Evolutionary conservation across 305 asterid genomes (phyloP).

Genomic region (Vinca major): DNA sequence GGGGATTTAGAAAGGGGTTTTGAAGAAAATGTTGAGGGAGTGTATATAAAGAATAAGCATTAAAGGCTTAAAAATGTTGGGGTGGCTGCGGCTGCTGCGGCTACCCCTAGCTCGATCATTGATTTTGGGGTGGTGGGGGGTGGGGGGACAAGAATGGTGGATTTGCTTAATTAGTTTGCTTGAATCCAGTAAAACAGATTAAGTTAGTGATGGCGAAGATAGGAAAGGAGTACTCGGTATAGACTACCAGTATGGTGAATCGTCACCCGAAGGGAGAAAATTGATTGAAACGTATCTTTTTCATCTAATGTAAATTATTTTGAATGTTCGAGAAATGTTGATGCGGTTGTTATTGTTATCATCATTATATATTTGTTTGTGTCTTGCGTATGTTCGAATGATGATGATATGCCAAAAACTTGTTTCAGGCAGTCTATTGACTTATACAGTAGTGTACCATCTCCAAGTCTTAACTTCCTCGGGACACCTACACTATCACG

Average conservation of each 20-base stretch:
- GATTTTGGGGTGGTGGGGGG: too few species aligned
- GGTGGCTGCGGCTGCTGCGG: too few species aligned
- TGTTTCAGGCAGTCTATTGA: slow-evolving; percentile 82
- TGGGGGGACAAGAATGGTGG: background rate
- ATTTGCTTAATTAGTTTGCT: slow-evolving; percentile 1
- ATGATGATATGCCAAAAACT: slow-evolving; percentile 7
- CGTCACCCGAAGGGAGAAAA: background rate
- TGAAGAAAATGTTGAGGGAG: too few species aligned
- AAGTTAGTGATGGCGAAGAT: background rate
- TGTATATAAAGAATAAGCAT: too few species aligned
- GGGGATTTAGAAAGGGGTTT: too few species aligned
- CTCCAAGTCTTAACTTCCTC: slow-evolving; percentile 71
- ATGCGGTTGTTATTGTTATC: background rate
- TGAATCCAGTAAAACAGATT: background rate
- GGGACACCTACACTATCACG: slow-evolving; percentile 62
- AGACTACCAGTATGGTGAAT: background rate
- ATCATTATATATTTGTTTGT: background rate
- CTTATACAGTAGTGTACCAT: slow-evolving; percentile 78
- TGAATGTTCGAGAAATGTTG: too few species aligned
- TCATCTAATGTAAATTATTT: background rate
- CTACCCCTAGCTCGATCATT: too few species aligned
- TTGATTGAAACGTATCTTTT: background rate
- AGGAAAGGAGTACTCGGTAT: background rate
- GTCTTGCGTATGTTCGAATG: background rate
- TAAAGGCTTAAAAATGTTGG: too few species aligned